phyloP scores from a whole-genome alignment of 768 basidiomycete genomes.

The Mycena rebaudengoi region DNA sequence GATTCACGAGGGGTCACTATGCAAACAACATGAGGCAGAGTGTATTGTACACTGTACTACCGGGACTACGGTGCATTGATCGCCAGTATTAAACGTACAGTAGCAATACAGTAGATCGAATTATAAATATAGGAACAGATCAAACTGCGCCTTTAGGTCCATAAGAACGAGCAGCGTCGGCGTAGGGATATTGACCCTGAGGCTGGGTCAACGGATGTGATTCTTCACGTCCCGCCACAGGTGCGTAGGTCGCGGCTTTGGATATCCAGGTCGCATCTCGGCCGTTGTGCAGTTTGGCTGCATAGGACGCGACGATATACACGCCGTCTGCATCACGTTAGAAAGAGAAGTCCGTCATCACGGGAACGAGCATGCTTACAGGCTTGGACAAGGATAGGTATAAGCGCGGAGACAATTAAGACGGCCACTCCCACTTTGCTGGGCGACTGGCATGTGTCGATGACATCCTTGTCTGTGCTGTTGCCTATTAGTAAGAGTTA shows the following conservation, averaged over 20 bases:
- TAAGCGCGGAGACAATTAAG: conserved; percentile 41
- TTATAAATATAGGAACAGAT: too few relatives aligned
- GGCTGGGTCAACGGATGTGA: not conserved
- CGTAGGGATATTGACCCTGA: not conserved
- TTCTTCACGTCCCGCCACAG: not conserved
- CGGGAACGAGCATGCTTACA: conserved; percentile 49
- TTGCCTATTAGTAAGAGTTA: too few relatives aligned
- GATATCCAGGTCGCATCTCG: not conserved
- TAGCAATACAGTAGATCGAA: too few relatives aligned
- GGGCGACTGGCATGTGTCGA: conserved; percentile 41
- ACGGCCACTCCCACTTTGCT: conserved; percentile 38
- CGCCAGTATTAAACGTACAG: too few relatives aligned
- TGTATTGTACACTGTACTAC: too few relatives aligned
- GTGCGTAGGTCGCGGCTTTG: not conserved
- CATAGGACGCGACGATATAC: conserved; percentile 47
- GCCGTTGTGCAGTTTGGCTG: conserved; percentile 39
- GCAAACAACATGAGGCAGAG: too few relatives aligned
- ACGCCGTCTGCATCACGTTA: conserved; percentile 41
- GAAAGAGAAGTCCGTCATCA: conserved; percentile 23
- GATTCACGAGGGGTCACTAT: too few relatives aligned
- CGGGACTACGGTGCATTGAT: too few relatives aligned
- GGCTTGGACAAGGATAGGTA: conserved; percentile 47
- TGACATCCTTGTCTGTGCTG: conserved; percentile 36
- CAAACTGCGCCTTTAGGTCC: not conserved
- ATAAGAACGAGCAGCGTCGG: not conserved